Evolutionary conservation across 495 filamentous ascomycete genomes (phyloP).

Genomic region (Trichoderma virens): DNA sequence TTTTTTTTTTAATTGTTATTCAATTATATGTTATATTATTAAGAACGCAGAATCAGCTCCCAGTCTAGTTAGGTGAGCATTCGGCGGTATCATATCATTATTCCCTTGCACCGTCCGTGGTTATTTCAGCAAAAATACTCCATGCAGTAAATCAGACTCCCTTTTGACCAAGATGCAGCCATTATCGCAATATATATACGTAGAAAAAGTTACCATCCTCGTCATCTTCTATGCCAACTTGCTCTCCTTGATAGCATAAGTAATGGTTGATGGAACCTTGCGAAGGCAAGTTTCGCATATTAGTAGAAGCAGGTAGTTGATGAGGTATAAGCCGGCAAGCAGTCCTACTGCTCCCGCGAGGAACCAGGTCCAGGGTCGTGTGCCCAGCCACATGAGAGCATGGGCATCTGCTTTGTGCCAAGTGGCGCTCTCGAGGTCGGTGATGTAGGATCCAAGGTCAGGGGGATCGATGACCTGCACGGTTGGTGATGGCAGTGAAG

Average conservation of each 20-base stretch:
- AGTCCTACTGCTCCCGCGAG: not conserved
- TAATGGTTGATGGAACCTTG: not conserved
- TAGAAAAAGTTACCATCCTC: not conserved
- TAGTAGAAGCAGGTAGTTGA: not conserved
- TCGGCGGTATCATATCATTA: too few relatives aligned
- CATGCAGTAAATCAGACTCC: not conserved
- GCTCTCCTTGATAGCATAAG: not conserved
- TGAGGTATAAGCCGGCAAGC: not conserved
- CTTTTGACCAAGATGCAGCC: not conserved
- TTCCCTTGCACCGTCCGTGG: too few relatives aligned
- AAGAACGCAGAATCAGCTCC: too few relatives aligned
- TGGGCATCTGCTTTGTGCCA: conserved; percentile 8
- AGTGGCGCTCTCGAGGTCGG: conserved; percentile 4
- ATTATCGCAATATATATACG: not conserved
- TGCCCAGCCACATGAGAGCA: conserved; percentile 3
- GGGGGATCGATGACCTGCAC: not conserved
- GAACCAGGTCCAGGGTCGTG: conserved; percentile 5
- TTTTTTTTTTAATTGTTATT: too few relatives aligned
- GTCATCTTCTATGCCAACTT: not conserved
- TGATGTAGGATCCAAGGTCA: not conserved
- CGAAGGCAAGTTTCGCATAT: not conserved
- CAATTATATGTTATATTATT: too few relatives aligned
- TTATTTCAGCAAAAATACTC: too few relatives aligned
- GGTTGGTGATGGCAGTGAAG: not conserved
- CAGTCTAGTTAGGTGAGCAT: too few relatives aligned